Conservation (phyloP, 257 asterid genomes). For the Scutellaria baicalensis region DNA sequence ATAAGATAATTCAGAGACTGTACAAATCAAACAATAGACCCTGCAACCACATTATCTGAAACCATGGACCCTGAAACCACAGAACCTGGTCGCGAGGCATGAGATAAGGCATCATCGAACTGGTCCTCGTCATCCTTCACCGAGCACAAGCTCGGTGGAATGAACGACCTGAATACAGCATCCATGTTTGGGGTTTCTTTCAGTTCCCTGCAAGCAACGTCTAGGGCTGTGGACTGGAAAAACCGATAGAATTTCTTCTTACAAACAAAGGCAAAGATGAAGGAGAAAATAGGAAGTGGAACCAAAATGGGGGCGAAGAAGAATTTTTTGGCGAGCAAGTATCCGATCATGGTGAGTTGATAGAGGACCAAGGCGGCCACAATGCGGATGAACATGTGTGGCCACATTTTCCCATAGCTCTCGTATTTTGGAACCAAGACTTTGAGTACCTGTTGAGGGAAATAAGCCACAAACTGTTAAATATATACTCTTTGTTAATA, state of each 20-base stretch:
- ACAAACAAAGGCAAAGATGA: constrained; percentile 44
- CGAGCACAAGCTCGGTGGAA: constrained; percentile 62
- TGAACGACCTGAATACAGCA: constrained; percentile 43
- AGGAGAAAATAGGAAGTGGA: constrained; percentile 50
- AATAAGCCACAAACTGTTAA: background rate
- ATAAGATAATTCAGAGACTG: constrained; percentile 1
- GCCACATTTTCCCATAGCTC: constrained; percentile 89
- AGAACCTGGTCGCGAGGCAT: constrained; percentile 39
- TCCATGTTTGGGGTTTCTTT: constrained; percentile 75
- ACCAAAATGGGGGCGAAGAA: constrained; percentile 35
- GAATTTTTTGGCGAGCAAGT: constrained; percentile 48
- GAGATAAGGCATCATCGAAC: constrained; percentile 70
- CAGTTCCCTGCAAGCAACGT: constrained; percentile 50
- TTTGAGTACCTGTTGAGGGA: constrained; percentile 53
- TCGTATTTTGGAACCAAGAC: constrained; percentile 79
- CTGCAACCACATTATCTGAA: constrained; percentile 7
- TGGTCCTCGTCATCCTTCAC: constrained; percentile 61
- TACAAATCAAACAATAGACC: background rate
- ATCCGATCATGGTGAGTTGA: constrained; percentile 79
- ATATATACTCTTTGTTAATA: background rate
- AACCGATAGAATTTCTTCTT: constrained; percentile 49
- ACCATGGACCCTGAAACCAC: constrained; percentile 8
- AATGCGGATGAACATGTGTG: constrained; percentile 66
- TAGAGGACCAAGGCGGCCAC: constrained; percentile 54
- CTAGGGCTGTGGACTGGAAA: constrained; percentile 64